Evolutionary conservation across 352 stramenopile genomes (phyloP).

Genomic region (Phytopythium boreale): DNA sequence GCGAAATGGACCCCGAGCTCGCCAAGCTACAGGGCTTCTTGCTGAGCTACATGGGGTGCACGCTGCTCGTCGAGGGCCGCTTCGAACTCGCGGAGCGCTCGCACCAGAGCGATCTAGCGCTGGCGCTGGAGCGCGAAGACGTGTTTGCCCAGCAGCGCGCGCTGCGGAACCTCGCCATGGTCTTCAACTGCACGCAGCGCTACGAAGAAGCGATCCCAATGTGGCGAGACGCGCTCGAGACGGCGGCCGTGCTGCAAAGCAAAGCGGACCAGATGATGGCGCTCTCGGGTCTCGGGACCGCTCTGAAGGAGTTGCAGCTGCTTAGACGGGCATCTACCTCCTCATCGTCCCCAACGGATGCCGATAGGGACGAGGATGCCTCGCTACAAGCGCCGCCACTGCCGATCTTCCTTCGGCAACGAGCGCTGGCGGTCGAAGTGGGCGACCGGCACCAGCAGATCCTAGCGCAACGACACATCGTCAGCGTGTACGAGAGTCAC

Average conservation of each 20-base stretch:
- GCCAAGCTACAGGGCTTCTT: slow-evolving; percentile 41
- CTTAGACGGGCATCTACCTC: not conserved
- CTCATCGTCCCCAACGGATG: not conserved
- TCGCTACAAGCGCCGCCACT: slow-evolving; percentile 20
- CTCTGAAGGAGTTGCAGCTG: slow-evolving; percentile 27
- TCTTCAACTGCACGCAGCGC: slow-evolving; percentile 39
- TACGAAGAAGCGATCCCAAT: slow-evolving; percentile 46
- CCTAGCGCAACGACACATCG: slow-evolving; percentile 40
- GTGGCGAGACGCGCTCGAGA: slow-evolving; percentile 51
- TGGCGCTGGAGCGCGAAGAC: slow-evolving; percentile 49
- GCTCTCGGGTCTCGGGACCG: slow-evolving; percentile 38
- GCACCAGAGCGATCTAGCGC: slow-evolving; percentile 47
- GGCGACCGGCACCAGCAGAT: slow-evolving; percentile 42
- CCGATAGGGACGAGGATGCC: slow-evolving; percentile 7
- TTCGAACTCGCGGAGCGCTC: slow-evolving; percentile 31
- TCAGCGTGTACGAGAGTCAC: slow-evolving; percentile 49
- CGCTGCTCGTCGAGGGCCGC: slow-evolving; percentile 45
- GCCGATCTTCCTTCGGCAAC: slow-evolving; percentile 42
- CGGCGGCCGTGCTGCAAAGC: slow-evolving; percentile 35
- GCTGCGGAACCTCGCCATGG: slow-evolving; percentile 47
- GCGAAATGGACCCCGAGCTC: slow-evolving; percentile 19
- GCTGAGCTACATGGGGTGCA: slow-evolving; percentile 40
- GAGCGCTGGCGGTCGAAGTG: slow-evolving; percentile 35
- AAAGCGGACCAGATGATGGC: slow-evolving; percentile 39
- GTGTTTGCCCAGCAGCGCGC: slow-evolving; percentile 48